phyloP scores from a whole-genome alignment of 2,329 filamentous ascomycete species.

The Fusarium fracticaudum region DNA sequence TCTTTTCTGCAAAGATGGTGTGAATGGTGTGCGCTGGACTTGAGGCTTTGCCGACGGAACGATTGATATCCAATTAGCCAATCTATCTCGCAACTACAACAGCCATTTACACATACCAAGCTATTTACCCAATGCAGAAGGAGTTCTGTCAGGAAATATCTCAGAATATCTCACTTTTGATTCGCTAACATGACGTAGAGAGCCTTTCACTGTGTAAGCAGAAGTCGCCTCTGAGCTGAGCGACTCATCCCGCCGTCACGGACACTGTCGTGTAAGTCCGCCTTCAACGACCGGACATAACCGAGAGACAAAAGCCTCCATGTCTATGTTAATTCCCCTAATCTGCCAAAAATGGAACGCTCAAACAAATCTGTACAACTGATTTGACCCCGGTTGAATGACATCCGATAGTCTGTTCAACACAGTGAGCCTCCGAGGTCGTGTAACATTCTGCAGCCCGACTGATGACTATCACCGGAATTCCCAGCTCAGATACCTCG shows the following conservation, averaged over 20 bases:
- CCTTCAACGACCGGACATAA: slow-evolving; percentile 23
- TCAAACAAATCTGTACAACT: slow-evolving; percentile 11
- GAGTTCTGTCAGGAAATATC: slow-evolving; percentile 2
- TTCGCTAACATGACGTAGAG: slow-evolving; percentile 25
- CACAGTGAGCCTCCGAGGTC: neutral
- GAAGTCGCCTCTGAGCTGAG: slow-evolving; percentile 1
- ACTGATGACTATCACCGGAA: neutral
- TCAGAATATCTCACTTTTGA: slow-evolving; percentile 8
- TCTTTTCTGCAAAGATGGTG: slow-evolving; percentile 26
- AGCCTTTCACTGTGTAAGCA: slow-evolving; percentile 16
- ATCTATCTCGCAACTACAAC: neutral
- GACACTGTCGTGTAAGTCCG: slow-evolving; percentile 26
- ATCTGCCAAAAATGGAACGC: slow-evolving; percentile 22
- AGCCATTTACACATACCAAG: slow-evolving; percentile 5
- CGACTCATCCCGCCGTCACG: slow-evolving; percentile 1
- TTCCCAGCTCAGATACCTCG: neutral
- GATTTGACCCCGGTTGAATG: neutral
- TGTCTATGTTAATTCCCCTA: slow-evolving; percentile 7
- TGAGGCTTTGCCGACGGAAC: slow-evolving; percentile 6
- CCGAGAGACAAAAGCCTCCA: slow-evolving; percentile 29
- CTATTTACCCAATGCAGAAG: slow-evolving; percentile 28
- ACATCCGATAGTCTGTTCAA: neutral
- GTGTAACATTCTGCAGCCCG: slow-evolving; percentile 8
- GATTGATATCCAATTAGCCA: slow-evolving; percentile 27
- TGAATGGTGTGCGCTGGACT: slow-evolving; percentile 23